Evolutionary conservation across 2,329 filamentous ascomycete species (phyloP).

Genomic region (Aspergillus proliferans): DNA sequence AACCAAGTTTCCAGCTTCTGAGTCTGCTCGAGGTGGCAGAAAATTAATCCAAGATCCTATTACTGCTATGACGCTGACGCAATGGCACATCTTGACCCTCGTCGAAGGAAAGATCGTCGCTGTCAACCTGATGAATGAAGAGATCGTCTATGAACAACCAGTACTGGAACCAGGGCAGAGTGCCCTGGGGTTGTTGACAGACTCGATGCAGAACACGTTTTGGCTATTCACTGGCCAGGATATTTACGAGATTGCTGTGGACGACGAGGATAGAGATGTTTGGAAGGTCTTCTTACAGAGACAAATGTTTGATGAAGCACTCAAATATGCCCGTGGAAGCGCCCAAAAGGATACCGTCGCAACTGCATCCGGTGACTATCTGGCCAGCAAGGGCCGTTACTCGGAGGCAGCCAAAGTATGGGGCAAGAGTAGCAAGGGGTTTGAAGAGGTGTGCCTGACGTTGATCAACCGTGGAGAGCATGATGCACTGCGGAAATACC

Average conservation of each 20-base stretch:
- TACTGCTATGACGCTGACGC: conserved; percentile 74
- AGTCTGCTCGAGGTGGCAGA: conserved; percentile 58
- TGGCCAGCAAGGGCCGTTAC: conserved; percentile 75
- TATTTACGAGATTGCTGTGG: conserved; percentile 88
- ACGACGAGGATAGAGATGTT: conserved; percentile 83
- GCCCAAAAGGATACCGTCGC: conserved; percentile 86
- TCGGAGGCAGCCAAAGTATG: conserved; percentile 83
- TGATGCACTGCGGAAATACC: conserved; percentile 83
- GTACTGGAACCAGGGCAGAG: conserved; percentile 75
- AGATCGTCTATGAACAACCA: conserved; percentile 78
- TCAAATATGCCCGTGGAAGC: conserved; percentile 73
- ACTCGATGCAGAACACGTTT: conserved; percentile 91
- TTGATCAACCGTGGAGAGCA: conserved; percentile 87
- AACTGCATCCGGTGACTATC: conserved; percentile 81
- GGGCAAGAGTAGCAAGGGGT: conserved; percentile 91
- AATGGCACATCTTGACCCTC: conserved; percentile 85
- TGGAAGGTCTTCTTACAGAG: conserved; percentile 89
- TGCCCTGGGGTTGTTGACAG: conserved; percentile 76
- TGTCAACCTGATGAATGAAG: conserved; percentile 78
- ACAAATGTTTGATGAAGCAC: conserved; percentile 80
- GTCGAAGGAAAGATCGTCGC: conserved; percentile 78
- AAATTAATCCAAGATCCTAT: conserved; percentile 66
- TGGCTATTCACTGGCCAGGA: conserved; percentile 91
- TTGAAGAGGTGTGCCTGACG: conserved; percentile 87
- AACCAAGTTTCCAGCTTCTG: conserved; percentile 64